These are phyloP conservation scores for Aureobasidium sp. DNA, from an alignment of 2,329 filamentous ascomycete species.

Conservation along the genomic window DNA sequence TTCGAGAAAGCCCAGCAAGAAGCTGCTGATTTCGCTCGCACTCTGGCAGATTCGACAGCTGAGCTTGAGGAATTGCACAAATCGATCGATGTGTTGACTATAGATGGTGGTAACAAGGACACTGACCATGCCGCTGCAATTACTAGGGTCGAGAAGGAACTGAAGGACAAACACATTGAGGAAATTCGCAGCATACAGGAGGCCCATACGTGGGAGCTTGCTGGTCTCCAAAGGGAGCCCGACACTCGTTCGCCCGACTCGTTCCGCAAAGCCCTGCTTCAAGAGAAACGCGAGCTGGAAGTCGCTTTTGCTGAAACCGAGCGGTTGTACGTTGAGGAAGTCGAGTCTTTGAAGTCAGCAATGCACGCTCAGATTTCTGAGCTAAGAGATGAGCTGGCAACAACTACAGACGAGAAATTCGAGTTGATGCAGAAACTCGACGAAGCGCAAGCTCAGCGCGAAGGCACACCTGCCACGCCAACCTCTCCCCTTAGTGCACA, in stretches of 20 bases:
- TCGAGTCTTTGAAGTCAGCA: background rate
- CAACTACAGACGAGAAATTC: background rate
- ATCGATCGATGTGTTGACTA: background rate
- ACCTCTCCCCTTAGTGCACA: background rate
- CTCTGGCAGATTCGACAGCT: background rate
- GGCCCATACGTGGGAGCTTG: background rate
- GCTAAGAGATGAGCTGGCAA: constrained; percentile 4
- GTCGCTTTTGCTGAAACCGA: background rate
- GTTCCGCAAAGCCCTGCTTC: background rate
- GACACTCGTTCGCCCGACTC: background rate
- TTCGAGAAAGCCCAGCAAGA: constrained; percentile 3
- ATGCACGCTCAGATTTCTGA: background rate
- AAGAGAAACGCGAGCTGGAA: background rate
- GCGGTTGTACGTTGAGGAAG: background rate
- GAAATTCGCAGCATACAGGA: constrained; percentile 6
- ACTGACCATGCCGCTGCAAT: background rate
- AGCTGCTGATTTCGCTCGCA: background rate
- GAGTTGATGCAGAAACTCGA: background rate
- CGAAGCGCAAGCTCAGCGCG: background rate
- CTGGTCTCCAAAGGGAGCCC: background rate
- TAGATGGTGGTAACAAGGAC: background rate
- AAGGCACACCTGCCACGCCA: background rate
- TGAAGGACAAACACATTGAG: constrained; percentile 1
- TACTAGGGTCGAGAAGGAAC: background rate
- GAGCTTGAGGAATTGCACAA: constrained; percentile 5